Conservation (phyloP, 495 filamentous ascomycete species). For the Paragyromitra xinjiangensis region DNA sequence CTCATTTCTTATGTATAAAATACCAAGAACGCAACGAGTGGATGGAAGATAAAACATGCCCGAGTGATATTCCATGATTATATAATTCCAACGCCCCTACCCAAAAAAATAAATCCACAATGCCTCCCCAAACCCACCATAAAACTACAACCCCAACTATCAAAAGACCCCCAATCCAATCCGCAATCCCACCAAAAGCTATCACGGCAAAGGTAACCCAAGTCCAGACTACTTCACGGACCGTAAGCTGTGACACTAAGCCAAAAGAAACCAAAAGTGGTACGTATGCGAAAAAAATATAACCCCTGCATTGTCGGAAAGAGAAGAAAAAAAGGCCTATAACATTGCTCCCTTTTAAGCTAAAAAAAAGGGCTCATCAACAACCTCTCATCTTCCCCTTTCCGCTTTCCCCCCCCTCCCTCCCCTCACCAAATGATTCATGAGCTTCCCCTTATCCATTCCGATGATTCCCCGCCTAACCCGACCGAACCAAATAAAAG, state of each 20-base stretch:
- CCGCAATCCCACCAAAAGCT: not conserved
- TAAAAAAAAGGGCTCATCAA: slow-evolving; percentile 38
- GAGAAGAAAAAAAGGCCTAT: slow-evolving; percentile 23
- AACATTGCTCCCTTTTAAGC: slow-evolving; percentile 39
- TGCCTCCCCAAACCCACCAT: not conserved
- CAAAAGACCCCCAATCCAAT: not conserved
- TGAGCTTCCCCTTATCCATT: slow-evolving; percentile 39
- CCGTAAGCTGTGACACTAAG: not conserved
- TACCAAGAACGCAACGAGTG: not conserved
- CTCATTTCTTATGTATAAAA: not conserved
- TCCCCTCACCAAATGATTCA: slow-evolving; percentile 29
- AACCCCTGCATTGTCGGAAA: not conserved
- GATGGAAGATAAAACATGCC: not conserved
- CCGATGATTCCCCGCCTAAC: slow-evolving; percentile 32
- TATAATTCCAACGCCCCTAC: not conserved
- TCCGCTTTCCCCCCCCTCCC: not conserved
- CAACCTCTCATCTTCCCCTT: slow-evolving; percentile 3
- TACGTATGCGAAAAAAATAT: slow-evolving; percentile 6
- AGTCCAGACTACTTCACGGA: not conserved
- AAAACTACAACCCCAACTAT: not conserved
- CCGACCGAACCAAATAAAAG: slow-evolving; percentile 43
- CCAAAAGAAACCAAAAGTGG: slow-evolving; percentile 17
- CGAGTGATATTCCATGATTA: not conserved
- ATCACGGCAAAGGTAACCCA: not conserved
- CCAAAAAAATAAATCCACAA: not conserved